phyloP scores from a whole-genome alignment of 768 basidiomycete genomes.

The Naganishia onofrii region DNA sequence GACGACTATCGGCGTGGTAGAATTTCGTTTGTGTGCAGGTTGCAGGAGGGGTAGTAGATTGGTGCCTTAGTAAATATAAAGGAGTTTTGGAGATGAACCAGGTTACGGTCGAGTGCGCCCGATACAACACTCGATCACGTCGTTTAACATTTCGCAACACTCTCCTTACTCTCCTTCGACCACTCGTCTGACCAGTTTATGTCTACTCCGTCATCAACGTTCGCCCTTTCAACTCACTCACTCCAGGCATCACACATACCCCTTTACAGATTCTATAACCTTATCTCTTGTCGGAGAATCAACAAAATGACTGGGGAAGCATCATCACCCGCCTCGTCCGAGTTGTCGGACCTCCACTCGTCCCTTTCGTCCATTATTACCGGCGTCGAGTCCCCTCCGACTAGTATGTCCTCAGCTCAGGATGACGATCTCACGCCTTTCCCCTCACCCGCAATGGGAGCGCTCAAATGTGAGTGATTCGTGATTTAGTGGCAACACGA shows the following conservation, averaged over 20 bases:
- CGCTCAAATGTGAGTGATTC: slow-evolving; percentile 34
- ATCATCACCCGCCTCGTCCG: slow-evolving; percentile 4
- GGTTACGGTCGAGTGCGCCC: too few relatives aligned
- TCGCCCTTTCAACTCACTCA: too few relatives aligned
- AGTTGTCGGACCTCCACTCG: slow-evolving; percentile 12
- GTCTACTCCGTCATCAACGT: not conserved
- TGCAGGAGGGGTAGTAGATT: too few relatives aligned
- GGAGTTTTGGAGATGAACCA: too few relatives aligned
- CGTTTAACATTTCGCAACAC: too few relatives aligned
- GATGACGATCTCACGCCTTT: slow-evolving; percentile 40
- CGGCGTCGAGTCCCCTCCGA: slow-evolving; percentile 37
- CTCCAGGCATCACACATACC: too few relatives aligned
- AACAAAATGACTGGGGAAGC: not conserved
- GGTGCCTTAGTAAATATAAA: too few relatives aligned
- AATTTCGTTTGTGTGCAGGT: too few relatives aligned
- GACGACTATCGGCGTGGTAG: too few relatives aligned
- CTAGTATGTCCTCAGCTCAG: slow-evolving; percentile 4
- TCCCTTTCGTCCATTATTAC: slow-evolving; percentile 35
- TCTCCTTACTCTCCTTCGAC: not conserved
- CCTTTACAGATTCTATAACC: not conserved
- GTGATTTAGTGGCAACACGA: not conserved
- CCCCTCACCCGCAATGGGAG: slow-evolving; percentile 37
- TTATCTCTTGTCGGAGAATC: not conserved
- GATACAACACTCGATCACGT: too few relatives aligned
- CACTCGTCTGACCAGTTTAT: not conserved